Evolutionary conservation across 192 early-diverging fungal species (phyloP).

Genomic region (Coemansia erecta): DNA sequence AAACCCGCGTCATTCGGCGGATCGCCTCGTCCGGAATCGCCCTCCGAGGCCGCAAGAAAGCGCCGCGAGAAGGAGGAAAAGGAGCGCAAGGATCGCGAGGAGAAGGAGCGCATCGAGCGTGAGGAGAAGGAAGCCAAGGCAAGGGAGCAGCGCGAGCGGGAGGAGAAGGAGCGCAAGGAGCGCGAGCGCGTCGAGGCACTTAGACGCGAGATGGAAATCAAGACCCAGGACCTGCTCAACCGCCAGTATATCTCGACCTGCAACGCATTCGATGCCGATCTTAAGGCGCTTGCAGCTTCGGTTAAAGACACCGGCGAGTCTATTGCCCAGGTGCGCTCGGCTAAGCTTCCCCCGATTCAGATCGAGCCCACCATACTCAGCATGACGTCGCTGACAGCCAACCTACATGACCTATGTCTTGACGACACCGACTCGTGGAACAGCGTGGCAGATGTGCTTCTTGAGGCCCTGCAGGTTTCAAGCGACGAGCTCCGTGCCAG

Average conservation of each 20-base stretch:
- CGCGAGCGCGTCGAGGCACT: constrained; percentile 11
- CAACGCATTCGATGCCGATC: constrained; percentile 42
- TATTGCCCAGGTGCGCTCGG: constrained; percentile 25
- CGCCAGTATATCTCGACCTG: constrained; percentile 43
- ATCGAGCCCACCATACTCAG: constrained; percentile 15
- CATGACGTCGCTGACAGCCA: constrained; percentile 15
- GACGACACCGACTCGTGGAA: constrained; percentile 42
- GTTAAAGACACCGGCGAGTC: constrained; percentile 20
- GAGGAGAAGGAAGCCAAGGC: constrained; percentile 3
- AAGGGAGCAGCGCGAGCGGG: constrained; percentile 7
- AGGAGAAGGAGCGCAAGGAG: constrained; percentile 22
- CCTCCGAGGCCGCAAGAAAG: neutral
- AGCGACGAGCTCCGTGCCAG: constrained; percentile 39
- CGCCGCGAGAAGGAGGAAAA: neutral
- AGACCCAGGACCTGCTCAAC: constrained; percentile 29
- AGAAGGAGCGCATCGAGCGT: neutral
- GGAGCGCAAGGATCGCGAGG: constrained; percentile 3
- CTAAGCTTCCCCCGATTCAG: constrained; percentile 36
- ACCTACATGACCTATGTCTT: constrained; percentile 28
- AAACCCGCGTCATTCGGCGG: no score
- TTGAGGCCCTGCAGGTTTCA: constrained; percentile 40
- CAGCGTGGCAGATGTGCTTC: constrained; percentile 37
- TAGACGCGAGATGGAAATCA: constrained; percentile 22
- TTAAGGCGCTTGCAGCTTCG: constrained; percentile 28
- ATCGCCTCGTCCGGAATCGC: neutral